A percentile compares a stretch with the other conserved stretches of the same genome.
These are phyloP conservation scores for Nothomitra cinnamomea DNA, from an alignment of 2,329 filamentous ascomycete species.

Conservation along the genomic window DNA sequence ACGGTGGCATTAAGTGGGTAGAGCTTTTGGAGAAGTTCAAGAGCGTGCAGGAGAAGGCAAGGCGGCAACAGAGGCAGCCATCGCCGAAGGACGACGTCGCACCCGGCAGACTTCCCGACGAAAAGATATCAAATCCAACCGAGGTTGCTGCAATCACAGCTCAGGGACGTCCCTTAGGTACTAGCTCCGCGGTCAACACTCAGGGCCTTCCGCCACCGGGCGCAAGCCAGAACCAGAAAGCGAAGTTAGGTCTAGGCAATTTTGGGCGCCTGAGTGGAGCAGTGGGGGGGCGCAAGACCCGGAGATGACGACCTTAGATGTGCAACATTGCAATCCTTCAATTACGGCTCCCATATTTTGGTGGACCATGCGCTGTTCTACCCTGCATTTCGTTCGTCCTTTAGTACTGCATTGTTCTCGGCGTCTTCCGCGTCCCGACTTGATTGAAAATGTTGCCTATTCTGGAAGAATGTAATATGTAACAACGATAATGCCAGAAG, in stretches of 20 bases:
- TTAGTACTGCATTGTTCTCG: background rate
- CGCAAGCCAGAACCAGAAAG: background rate
- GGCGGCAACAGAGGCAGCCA: conserved; percentile 23
- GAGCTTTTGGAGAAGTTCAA: conserved; percentile 93
- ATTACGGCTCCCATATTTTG: background rate
- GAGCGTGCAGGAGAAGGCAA: conserved; percentile 70
- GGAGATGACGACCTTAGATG: background rate
- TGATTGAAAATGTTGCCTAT: background rate
- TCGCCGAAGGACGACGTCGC: background rate
- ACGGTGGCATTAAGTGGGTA: conserved; percentile 73
- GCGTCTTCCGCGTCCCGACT: background rate
- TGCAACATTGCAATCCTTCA: background rate
- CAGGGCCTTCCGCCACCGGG: background rate
- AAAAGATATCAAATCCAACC: background rate
- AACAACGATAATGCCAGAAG: background rate
- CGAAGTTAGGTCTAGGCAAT: background rate
- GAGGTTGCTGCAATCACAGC: background rate
- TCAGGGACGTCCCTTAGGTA: background rate
- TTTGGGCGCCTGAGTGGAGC: conserved; percentile 1
- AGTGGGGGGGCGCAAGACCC: background rate
- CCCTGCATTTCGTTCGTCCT: too few species aligned
- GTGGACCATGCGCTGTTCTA: background rate
- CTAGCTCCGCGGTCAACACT: background rate
- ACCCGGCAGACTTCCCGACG: background rate
- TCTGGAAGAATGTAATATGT: background rate